A percentile compares a stretch with the other conserved stretches of the same genome.
Evolutionary conservation across 1,284 basidiomycete genomes (phyloP).

Genomic region (Anthracocystis setariae): DNA sequence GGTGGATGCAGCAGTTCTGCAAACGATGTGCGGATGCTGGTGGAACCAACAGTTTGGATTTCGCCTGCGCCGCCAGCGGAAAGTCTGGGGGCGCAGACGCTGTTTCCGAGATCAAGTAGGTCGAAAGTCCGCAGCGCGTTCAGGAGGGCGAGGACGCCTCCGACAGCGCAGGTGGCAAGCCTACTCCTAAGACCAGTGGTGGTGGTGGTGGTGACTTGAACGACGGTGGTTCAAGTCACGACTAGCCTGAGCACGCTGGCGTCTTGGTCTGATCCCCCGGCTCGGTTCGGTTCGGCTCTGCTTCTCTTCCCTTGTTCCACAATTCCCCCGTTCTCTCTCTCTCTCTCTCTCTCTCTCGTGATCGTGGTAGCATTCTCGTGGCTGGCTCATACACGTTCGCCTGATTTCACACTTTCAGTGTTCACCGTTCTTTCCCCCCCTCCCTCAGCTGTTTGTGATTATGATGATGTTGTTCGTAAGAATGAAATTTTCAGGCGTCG

Average conservation of each 20-base stretch:
- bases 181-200: no score
- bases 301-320: background rate
- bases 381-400: background rate
- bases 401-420: background rate
- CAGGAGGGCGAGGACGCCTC: no score
- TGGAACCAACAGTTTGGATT: slow-evolving; percentile 2
- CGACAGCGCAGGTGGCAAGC: no score
- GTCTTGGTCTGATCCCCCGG: background rate
- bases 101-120: no score
- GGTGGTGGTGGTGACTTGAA: background rate
- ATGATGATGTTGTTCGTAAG: no score
- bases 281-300: background rate
- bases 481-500: no score
- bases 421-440: background rate
- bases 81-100: no score
- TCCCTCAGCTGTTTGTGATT: background rate
- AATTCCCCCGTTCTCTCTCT: background rate
- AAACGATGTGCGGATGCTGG: slow-evolving; percentile 18
- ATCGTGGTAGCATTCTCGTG: background rate
- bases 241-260: no score
- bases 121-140: no score
- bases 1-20: slow-evolving; percentile 22
- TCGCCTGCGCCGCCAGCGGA: no score
- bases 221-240: no score
- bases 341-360: slow-evolving; percentile 1